phyloP scores from a whole-genome alignment of 192 early-diverging fungal species.

The Powellomyces hirtus region DNA sequence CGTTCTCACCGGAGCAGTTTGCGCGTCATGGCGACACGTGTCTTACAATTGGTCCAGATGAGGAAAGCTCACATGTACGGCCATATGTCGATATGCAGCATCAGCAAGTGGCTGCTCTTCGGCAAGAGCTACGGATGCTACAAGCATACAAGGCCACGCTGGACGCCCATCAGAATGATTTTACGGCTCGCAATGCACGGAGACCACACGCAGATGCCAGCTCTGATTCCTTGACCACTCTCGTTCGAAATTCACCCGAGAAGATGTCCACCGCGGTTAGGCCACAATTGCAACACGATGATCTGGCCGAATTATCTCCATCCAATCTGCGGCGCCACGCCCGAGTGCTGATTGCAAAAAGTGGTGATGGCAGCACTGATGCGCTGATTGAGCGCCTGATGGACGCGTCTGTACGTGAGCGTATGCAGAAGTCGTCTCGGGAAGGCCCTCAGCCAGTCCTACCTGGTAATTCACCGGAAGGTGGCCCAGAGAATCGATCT shows the following conservation, averaged over 20 bases:
- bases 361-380: background rate
- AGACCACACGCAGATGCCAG: background rate
- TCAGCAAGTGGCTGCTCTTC: background rate
- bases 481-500: background rate
- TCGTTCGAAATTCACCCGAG: background rate
- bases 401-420: background rate
- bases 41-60: too few species aligned
- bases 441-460: too few species aligned
- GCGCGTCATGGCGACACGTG: too few species aligned
- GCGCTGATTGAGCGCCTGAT: background rate
- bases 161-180: background rate
- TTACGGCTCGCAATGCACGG: background rate
- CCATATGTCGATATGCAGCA: slow-evolving; percentile 2
- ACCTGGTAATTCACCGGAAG: background rate
- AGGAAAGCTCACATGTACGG: background rate
- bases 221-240: background rate
- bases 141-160: slow-evolving; percentile 3
- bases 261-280: too few species aligned
- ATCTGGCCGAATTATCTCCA: too few species aligned
- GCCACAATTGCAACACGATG: too few species aligned
- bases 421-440: too few species aligned
- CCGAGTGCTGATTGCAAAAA: background rate
- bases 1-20: too few species aligned
- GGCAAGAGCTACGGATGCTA: background rate
- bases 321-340: too few species aligned